A percentile compares a stretch with the other conserved stretches of the same genome.
Evolutionary conservation across 352 stramenopile species (phyloP).

Genomic region (Pythium angustatum): DNA sequence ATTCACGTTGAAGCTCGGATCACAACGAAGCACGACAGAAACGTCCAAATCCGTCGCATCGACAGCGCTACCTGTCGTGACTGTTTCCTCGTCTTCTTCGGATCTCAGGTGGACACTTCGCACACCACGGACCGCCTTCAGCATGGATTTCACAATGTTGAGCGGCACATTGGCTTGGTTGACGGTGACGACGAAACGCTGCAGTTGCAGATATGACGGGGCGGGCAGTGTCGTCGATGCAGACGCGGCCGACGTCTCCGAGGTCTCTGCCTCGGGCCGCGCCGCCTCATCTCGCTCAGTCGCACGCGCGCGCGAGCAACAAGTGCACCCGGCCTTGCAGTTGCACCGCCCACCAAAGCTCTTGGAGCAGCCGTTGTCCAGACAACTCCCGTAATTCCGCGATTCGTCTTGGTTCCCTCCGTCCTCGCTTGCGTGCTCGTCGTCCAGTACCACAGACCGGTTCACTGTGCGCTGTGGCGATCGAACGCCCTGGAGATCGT

Average conservation of each 20-base stretch:
- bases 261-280: neutral
- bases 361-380: slow-evolving; percentile 65
- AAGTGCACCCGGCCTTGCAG: slow-evolving; percentile 52
- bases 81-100: neutral
- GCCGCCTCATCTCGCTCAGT: neutral
- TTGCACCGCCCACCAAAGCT: slow-evolving; percentile 71
- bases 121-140: slow-evolving; percentile 38
- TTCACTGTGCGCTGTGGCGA: neutral
- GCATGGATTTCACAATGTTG: slow-evolving; percentile 28
- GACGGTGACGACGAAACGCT: slow-evolving; percentile 1
- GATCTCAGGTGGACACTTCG: slow-evolving; percentile 47
- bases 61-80: too few relatives aligned
- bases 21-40: slow-evolving; percentile 36
- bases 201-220: slow-evolving; percentile 5
- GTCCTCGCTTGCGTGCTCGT: neutral
- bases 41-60: too few relatives aligned
- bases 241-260: neutral
- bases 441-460: neutral
- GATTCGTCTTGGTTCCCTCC: neutral
- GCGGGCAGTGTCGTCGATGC: neutral
- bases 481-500: neutral
- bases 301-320: slow-evolving; percentile 24
- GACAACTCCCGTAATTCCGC: slow-evolving; percentile 44
- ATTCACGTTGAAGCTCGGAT: slow-evolving; percentile 32
- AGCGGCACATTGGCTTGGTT: neutral